phyloP scores from a whole-genome alignment of 2,329 filamentous ascomycete species.

The Ophiobolus disseminans region DNA sequence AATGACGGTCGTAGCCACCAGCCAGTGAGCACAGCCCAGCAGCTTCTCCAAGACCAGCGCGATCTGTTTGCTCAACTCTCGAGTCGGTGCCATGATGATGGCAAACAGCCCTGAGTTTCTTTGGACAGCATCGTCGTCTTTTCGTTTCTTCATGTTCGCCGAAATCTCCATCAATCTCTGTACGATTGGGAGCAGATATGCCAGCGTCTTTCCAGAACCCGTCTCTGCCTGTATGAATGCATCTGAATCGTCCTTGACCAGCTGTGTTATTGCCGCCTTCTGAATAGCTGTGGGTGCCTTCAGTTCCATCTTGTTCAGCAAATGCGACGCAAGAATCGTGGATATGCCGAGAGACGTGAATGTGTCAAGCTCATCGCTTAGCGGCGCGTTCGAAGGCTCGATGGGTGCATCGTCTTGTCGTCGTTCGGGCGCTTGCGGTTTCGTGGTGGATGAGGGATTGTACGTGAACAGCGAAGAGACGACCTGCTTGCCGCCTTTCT shows the following conservation, averaged over 20 bases:
- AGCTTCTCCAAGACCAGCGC: slow-evolving; percentile 84
- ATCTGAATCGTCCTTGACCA: slow-evolving; percentile 82
- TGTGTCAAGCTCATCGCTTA: slow-evolving; percentile 81
- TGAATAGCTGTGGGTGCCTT: slow-evolving; percentile 95
- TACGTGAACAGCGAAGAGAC: slow-evolving; percentile 92
- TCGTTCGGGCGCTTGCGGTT: slow-evolving; percentile 58
- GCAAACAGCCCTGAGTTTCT: slow-evolving; percentile 91
- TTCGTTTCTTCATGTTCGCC: slow-evolving; percentile 55
- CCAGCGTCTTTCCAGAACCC: slow-evolving; percentile 94
- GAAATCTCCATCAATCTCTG: slow-evolving; percentile 83
- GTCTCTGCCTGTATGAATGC: slow-evolving; percentile 97
- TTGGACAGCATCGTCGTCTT: slow-evolving; percentile 63
- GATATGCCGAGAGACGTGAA: slow-evolving; percentile 89
- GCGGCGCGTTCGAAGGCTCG: slow-evolving; percentile 87
- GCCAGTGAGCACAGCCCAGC: slow-evolving; percentile 88
- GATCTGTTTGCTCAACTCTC: slow-evolving; percentile 95
- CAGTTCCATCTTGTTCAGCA: slow-evolving; percentile 84
- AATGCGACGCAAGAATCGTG: slow-evolving; percentile 77
- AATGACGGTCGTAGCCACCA: slow-evolving; percentile 86
- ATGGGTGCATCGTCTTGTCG: slow-evolving; percentile 56
- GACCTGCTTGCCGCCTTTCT: slow-evolving; percentile 64
- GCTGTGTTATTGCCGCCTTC: slow-evolving; percentile 81
- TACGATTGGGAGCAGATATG: slow-evolving; percentile 92
- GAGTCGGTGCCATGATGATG: slow-evolving; percentile 89
- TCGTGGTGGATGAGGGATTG: slow-evolving; percentile 77